phyloP scores from a whole-genome alignment of 2,329 filamentous ascomycete species.

The Elsinoe ampelina region DNA sequence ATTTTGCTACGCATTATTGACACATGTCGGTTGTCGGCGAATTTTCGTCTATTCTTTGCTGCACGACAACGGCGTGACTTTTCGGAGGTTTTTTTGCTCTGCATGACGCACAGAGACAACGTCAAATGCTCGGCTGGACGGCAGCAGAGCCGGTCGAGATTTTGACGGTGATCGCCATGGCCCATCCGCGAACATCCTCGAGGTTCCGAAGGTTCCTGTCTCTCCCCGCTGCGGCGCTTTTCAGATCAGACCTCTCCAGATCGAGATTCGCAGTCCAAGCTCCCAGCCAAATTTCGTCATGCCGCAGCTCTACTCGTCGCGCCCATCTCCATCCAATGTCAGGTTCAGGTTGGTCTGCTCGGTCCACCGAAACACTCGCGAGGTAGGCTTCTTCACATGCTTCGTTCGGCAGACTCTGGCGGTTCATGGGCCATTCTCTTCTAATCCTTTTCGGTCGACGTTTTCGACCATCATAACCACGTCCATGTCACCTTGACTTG shows the following conservation, averaged over 20 bases:
- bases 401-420: neutral
- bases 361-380: constrained; percentile 4
- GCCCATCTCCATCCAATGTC: neutral
- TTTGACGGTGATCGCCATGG: neutral
- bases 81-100: neutral
- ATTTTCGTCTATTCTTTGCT: neutral
- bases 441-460: neutral
- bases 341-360: neutral
- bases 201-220: neutral
- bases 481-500: constrained; percentile 8
- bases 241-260: neutral
- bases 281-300: constrained; percentile 11
- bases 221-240: neutral
- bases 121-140: neutral
- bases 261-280: constrained; percentile 8
- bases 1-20: neutral
- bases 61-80: neutral
- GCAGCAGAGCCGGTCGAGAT: neutral
- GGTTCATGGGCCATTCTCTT: neutral
- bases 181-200: neutral
- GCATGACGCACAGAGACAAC: neutral
- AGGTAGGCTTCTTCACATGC: constrained; percentile 8
- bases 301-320: neutral
- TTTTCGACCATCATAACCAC: neutral
- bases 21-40: neutral